Base-by-base conservation (phyloP, 805 yeast genomes). In the Pichia membranifaciens region DNA sequence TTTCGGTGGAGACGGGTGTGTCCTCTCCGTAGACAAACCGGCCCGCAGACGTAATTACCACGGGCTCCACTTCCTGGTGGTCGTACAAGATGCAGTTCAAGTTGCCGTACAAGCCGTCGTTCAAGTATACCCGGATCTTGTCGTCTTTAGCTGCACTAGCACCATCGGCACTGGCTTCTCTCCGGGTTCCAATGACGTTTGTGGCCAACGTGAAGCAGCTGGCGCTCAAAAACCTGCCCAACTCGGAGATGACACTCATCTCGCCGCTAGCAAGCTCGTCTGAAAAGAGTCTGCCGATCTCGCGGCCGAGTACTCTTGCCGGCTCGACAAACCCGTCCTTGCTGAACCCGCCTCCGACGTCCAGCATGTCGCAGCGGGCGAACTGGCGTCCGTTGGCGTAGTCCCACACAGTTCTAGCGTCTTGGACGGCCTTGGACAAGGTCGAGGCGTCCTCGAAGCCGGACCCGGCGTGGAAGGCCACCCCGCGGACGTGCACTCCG, bases 41-140 rank as follows among this genome's bases (percentile, higher is more conserved):
- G 38, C 74, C 73, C 35, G 71, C 65, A 52, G 80, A 81, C 40
- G 79, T 72, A 50, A 90, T 71, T 5, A 87, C 84, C 53, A 70
- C 71, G 10, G 96, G 85, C 35, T 65, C 61, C 23, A 96, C 96
- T 40, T 70, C 71, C 67, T 88, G 96, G 65, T 91, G 98, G 66
- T 91, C 99, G 63, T 81, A 90, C 47, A 91, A 65, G 60, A 93
- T 84, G 67, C 97, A 91, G 71, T 93, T 91, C 81, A 91, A 73
- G 69, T 90, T 91, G 31, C 96, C 96, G 64, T 91, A 91, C 33
- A 90, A 89, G 37, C 99, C 99, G 63, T 91, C 99, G 58, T 88
- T 91, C 63, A 90, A 71, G 67, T 91, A 91, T 41, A 89, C 60
- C 91, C 90, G 87, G 31, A 84, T 77, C 39, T 70, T 61, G 51